Base-by-base conservation (phyloP, 2,329 filamentous ascomycete genomes). In the Exophiala sp. region DNA sequence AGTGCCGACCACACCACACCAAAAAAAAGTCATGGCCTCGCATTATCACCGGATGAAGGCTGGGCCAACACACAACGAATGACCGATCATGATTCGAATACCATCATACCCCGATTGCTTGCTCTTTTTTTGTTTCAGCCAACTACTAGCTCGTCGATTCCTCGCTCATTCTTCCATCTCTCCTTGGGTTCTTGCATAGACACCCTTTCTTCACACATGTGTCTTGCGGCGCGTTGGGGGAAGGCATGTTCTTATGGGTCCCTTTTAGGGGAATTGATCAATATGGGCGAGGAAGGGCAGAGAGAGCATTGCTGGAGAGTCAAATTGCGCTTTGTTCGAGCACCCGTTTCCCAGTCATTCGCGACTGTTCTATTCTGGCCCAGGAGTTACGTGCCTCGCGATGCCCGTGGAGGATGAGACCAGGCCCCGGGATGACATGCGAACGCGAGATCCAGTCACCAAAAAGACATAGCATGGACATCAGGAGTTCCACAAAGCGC, bases 131-230 rank as follows among this genome's bases (percentile, higher is more conserved):
- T 38, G 18, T 48, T 52, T 41, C 40, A 34, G 39, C 39, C 22
- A 19, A 23, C 35, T 19, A 30, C 37, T 23, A 19, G 34, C 34
- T 37, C 29, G 14, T 32, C 41, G 16, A 39, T 19, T 18, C 18
- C 35, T 34, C 37, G 21, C 38, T 41, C 9, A 29, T 41, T 48
- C 19, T 27, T 48, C 19, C 32, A 9, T 24, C 21, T 32, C 39
- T 43, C 34, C 29, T 46, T 48, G 30, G 45, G 48, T 52, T 54
- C 54, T 57, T 57, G 54, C 54, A 57, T 57, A 57, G 50, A 53
- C 19, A n/a, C n/a, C n/a, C 29, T 13, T 32, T 32, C 24, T 32
- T 32, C 29, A 32, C 29, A 32, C 6, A n/a, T 32, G 11, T 32
- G 29, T 32, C 29, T n/a, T 34, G 13, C 22, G 41, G 24, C 11